Percentiles rank a stretch among this genome's conserved stretches.
phyloP scores from a whole-genome alignment of 768 basidiomycete species.

The Tylopilus plumbeoviolaceoides region DNA sequence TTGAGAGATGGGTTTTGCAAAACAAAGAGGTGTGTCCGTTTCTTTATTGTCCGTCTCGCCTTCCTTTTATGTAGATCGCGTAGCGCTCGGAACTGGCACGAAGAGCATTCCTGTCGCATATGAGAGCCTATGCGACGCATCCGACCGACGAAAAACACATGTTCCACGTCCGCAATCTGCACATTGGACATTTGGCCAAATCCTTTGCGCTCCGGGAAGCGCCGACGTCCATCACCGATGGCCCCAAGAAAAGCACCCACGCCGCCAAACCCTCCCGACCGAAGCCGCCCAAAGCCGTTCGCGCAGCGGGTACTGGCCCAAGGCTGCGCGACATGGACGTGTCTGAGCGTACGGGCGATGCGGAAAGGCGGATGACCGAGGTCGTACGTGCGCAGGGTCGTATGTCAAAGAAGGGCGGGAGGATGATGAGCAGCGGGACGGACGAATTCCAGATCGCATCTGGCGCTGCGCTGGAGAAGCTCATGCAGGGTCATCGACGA shows the following conservation, averaged over 20 bases:
- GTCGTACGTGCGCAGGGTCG: slow-evolving; percentile 82
- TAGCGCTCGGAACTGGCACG: slow-evolving; percentile 79
- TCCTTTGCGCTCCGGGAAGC: slow-evolving; percentile 88
- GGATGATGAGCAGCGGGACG: slow-evolving; percentile 61
- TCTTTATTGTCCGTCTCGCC: neutral
- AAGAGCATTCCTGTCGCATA: slow-evolving; percentile 85
- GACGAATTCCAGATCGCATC: slow-evolving; percentile 80
- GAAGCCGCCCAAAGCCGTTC: slow-evolving; percentile 5
- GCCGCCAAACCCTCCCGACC: slow-evolving; percentile 1
- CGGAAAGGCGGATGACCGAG: slow-evolving; percentile 82
- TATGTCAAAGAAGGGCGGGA: slow-evolving; percentile 73
- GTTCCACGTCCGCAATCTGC: slow-evolving; percentile 92
- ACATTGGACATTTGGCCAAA: slow-evolving; percentile 92
- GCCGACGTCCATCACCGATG: slow-evolving; percentile 41
- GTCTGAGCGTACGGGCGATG: slow-evolving; percentile 40
- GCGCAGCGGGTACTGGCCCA: slow-evolving; percentile 13
- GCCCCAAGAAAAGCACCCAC: slow-evolving; percentile 15
- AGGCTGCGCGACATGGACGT: slow-evolving; percentile 35
- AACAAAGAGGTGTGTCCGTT: slow-evolving; percentile 56
- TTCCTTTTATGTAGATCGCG: neutral
- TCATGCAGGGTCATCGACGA: slow-evolving; percentile 35
- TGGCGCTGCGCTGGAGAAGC: slow-evolving; percentile 56
- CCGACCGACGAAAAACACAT: slow-evolving; percentile 93
- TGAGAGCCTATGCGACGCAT: slow-evolving; percentile 97
- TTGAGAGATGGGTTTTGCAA: slow-evolving; percentile 88